Conservation (phyloP, 805 yeast genomes). For the Saccharomycopsis sp. region DNA sequence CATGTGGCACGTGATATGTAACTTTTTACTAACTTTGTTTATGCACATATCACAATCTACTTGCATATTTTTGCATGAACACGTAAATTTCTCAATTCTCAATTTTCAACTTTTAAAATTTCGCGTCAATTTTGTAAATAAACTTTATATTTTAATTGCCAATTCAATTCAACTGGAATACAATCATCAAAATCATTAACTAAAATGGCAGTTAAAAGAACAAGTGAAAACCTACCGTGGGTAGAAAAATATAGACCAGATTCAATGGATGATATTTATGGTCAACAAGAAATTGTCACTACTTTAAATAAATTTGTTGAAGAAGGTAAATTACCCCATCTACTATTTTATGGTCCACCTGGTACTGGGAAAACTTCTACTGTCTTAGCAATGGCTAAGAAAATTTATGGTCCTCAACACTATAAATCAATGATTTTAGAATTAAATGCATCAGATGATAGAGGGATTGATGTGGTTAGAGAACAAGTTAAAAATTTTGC, state of each 20-base stretch:
- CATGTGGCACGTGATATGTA: too few relatives aligned
- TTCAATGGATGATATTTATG: constrained; percentile 77
- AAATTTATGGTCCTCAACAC: constrained; percentile 67
- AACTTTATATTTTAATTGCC: too few relatives aligned
- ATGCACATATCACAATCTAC: too few relatives aligned
- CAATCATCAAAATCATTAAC: too few relatives aligned
- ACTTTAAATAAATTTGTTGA: constrained; percentile 67
- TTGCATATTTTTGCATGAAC: too few relatives aligned
- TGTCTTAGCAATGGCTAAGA: constrained; percentile 76
- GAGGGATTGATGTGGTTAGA: constrained; percentile 97
- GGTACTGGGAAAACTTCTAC: constrained; percentile 93
- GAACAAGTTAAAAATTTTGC: constrained; percentile 96
- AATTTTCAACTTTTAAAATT: too few relatives aligned
- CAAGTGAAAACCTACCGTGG: constrained; percentile 58
- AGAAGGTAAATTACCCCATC: constrained; percentile 79
- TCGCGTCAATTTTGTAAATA: too few relatives aligned
- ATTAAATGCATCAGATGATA: constrained; percentile 91
- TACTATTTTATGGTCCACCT: constrained; percentile 91
- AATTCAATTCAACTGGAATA: too few relatives aligned
- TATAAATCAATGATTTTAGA: constrained; percentile 87
- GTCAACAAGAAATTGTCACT: constrained; percentile 74
- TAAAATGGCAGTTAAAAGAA: not conserved
- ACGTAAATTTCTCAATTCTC: too few relatives aligned
- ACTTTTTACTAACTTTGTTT: too few relatives aligned
- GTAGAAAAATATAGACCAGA: constrained; percentile 93